Evolutionary conservation across 495 filamentous ascomycete genomes (phyloP).

Genomic region (Neurospora sp.): DNA sequence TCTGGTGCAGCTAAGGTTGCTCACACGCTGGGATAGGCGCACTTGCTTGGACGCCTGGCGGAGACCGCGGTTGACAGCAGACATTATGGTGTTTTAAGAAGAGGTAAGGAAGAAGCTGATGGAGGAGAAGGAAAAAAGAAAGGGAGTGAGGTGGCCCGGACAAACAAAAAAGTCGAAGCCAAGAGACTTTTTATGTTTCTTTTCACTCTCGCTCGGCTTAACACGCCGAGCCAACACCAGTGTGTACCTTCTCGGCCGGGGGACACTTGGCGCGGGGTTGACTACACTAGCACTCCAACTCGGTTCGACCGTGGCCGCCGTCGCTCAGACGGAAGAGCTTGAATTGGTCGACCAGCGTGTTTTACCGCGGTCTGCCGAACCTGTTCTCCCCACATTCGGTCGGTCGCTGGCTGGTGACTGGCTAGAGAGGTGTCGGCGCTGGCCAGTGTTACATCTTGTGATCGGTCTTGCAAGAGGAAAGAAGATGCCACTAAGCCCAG

Average conservation of each 20-base stretch:
- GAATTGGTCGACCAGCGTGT: background rate
- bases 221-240: background rate
- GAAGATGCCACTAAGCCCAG: background rate
- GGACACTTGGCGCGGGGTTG: background rate
- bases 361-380: conserved; percentile 11
- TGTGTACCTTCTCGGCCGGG: background rate
- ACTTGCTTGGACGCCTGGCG: conserved; percentile 22
- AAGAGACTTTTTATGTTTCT: background rate
- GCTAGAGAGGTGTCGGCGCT: background rate
- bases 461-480: background rate
- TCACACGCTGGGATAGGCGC: conserved; percentile 10
- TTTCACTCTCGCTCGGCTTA: background rate
- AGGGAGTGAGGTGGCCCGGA: background rate
- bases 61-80: conserved; percentile 22
- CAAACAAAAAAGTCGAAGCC: background rate
- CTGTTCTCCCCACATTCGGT: background rate
- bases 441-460: background rate
- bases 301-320: background rate
- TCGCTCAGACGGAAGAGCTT: conserved; percentile 5
- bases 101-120: background rate
- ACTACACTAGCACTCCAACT: background rate
- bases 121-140: background rate
- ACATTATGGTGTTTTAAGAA: conserved; percentile 11
- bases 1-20: background rate
- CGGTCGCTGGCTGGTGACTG: background rate